Evolutionary conservation across 75 land plant genomes (phyloP).

Genomic region (Larix kaempferi): DNA sequence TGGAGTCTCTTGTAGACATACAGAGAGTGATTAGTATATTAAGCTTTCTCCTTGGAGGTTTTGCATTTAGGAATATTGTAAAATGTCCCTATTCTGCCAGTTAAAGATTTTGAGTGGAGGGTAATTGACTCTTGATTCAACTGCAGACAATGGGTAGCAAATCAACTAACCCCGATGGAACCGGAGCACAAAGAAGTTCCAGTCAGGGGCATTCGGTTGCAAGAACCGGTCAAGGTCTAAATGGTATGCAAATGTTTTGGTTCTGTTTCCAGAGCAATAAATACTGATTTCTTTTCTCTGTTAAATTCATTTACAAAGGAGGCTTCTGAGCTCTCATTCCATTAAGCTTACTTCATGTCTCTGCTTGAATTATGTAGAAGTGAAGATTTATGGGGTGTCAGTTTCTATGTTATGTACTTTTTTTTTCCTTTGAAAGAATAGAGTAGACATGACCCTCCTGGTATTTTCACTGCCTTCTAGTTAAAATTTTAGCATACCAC

Average conservation of each 20-base stretch:
- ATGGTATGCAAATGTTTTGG: conserved; percentile 3
- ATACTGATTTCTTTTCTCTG: not conserved
- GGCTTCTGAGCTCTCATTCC: not conserved
- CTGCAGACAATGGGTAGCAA: conserved; percentile 2
- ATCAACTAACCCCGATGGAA: not conserved
- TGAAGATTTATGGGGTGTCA: not conserved
- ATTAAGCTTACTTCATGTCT: too few relatives aligned
- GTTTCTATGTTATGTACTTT: not conserved
- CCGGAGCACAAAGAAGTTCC: not conserved
- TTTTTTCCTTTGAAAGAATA: not conserved
- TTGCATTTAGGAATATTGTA: not conserved
- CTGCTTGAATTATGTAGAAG: too few relatives aligned
- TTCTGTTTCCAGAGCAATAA: not conserved
- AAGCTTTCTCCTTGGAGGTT: not conserved
- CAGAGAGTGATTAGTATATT: too few relatives aligned
- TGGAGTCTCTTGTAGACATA: not conserved
- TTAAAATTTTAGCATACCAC: not conserved
- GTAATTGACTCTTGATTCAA: not conserved
- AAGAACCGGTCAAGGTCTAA: not conserved
- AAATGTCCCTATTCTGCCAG: not conserved
- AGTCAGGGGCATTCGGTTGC: not conserved
- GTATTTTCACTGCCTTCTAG: not conserved
- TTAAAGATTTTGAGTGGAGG: not conserved
- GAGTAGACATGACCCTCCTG: not conserved
- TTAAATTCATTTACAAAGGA: not conserved